These are phyloP conservation scores for Apiospora aurea DNA, from an alignment of 2,329 filamentous ascomycete species.

Conservation along the genomic window DNA sequence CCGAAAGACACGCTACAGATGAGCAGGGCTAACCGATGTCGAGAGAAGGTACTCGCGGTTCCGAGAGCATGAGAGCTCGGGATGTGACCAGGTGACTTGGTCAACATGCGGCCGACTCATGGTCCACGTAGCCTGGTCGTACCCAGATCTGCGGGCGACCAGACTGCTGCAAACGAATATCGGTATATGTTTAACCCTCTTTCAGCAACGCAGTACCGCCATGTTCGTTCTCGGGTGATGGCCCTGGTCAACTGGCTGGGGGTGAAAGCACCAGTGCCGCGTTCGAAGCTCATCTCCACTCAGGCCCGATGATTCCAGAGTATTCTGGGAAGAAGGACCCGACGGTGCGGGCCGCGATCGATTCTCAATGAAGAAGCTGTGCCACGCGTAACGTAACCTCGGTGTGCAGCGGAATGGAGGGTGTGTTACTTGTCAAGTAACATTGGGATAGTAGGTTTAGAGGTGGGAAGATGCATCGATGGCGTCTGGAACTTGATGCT, in stretches of 20 bases:
- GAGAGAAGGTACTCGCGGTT: neutral
- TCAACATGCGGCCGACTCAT: neutral
- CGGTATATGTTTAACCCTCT: no score
- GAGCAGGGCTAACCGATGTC: neutral
- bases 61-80: neutral
- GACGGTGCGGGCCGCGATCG: neutral
- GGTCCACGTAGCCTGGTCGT: neutral
- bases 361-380: conserved; percentile 3
- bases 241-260: neutral
- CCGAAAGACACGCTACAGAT: neutral
- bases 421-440: neutral
- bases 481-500: neutral
- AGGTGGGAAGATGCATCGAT: neutral
- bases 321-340: neutral
- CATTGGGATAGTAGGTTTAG: neutral
- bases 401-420: neutral
- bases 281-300: neutral
- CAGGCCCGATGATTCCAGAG: neutral
- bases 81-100: conserved; percentile 11
- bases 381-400: neutral
- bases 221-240: neutral
- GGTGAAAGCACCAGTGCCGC: neutral
- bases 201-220: neutral
- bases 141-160: neutral
- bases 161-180: neutral